Conservation (phyloP, 805 yeast genomes). For the Zygosaccharomyces pseudorouxii region DNA sequence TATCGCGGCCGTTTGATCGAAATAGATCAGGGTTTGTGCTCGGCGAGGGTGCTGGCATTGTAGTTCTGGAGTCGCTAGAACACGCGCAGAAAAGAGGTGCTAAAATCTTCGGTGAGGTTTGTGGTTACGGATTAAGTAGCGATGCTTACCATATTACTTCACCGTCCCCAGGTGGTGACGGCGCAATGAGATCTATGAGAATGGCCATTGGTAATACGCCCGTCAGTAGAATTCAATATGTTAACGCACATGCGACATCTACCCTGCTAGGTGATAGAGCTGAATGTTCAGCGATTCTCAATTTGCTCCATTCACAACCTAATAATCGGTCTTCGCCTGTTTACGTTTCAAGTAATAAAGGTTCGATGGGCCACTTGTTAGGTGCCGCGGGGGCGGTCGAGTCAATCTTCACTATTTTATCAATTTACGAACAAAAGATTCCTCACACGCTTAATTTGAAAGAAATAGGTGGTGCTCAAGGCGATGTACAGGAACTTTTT, state of each 20-base stretch:
- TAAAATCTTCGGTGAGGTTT: constrained; percentile 70
- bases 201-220: constrained; percentile 60
- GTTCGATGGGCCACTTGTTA: constrained; percentile 86
- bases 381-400: constrained; percentile 98
- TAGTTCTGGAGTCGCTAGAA: constrained; percentile 70
- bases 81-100: constrained; percentile 68
- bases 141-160: constrained; percentile 94
- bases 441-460: constrained; percentile 83
- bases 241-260: constrained; percentile 97
- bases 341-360: constrained; percentile 77
- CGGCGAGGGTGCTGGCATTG: constrained; percentile 86
- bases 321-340: constrained; percentile 20
- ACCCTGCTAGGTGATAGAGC: constrained; percentile 86
- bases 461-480: constrained; percentile 45
- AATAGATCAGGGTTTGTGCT: constrained; percentile 82
- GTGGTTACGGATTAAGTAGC: constrained; percentile 86
- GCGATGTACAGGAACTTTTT: constrained; percentile 40
- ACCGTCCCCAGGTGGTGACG: constrained; percentile 76
- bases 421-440: constrained; percentile 50
- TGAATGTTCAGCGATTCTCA: constrained; percentile 67
- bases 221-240: constrained; percentile 56
- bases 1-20: constrained; percentile 85
- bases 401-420: constrained; percentile 69
- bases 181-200: constrained; percentile 79
- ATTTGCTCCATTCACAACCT: constrained; percentile 24